Evolutionary conservation across 2,329 filamentous ascomycete species (phyloP).

Genomic region (Penicillium sp.): DNA sequence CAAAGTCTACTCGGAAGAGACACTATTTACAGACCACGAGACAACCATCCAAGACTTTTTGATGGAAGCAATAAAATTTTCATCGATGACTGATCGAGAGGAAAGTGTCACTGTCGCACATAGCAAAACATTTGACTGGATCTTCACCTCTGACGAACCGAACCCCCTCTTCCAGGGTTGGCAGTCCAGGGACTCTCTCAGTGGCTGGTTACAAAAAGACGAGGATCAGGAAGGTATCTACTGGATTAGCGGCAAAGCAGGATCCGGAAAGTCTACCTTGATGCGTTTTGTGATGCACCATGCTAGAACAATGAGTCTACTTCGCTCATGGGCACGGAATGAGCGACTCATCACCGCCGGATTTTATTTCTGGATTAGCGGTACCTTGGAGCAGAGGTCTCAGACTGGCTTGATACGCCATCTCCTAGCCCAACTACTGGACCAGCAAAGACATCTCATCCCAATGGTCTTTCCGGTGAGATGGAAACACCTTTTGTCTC

Average conservation of each 20-base stretch:
- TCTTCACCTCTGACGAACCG: background rate
- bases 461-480: background rate
- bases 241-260: background rate
- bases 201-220: background rate
- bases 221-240: background rate
- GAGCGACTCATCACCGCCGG: background rate
- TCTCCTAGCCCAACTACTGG: background rate
- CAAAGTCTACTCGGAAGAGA: background rate
- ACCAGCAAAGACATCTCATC: background rate
- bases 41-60: background rate
- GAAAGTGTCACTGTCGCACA: background rate
- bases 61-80: background rate
- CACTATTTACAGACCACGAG: background rate
- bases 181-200: background rate
- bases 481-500: background rate
- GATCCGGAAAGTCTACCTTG: background rate
- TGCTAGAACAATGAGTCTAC: background rate
- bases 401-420: background rate
- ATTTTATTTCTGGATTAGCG: background rate
- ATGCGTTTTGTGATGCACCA: background rate
- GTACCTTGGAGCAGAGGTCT: background rate
- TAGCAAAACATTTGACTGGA: background rate
- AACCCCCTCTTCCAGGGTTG: background rate
- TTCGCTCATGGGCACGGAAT: background rate
- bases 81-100: background rate